Conservation (phyloP, 2,329 filamentous ascomycete species). For the Lasiodiplodia gonubiensis region DNA sequence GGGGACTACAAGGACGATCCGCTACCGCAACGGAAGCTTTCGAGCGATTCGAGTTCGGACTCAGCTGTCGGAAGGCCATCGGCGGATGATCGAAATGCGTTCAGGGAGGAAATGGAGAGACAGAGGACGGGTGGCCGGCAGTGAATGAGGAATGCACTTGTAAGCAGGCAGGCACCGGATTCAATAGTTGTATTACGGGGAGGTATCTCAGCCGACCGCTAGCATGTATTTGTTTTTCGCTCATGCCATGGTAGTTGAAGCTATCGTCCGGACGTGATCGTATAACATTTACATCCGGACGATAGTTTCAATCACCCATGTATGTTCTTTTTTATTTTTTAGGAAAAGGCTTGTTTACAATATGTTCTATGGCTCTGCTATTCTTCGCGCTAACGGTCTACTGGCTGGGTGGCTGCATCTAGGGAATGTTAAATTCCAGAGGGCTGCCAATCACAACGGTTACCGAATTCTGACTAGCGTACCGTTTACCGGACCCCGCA, state of each 20-base stretch:
- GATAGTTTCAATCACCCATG: no score
- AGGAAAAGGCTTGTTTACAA: no score
- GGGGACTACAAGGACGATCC: constrained; percentile 28
- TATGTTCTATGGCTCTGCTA: no score
- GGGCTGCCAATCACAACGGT: neutral
- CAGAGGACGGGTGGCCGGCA: constrained; percentile 42
- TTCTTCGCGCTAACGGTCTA: no score
- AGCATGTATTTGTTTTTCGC: no score
- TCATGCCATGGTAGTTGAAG: no score
- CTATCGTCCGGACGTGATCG: no score
- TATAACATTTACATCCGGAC: no score
- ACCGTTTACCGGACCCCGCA: neutral
- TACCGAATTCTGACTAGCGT: neutral
- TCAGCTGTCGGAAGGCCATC: constrained; percentile 37
- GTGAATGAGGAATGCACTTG: neutral
- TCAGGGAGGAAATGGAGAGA: constrained; percentile 46
- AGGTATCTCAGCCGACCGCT: no score
- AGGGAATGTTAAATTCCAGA: neutral
- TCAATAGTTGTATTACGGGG: neutral
- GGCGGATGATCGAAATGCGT: constrained; percentile 38
- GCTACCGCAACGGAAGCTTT: neutral
- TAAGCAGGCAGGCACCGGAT: neutral
- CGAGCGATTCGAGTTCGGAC: constrained; percentile 36
- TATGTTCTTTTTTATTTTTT: no score
- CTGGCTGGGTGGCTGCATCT: neutral